These are phyloP conservation scores for Fusarium mexicanum DNA, from an alignment of 2,329 filamentous ascomycete genomes.

Conservation along the genomic window DNA sequence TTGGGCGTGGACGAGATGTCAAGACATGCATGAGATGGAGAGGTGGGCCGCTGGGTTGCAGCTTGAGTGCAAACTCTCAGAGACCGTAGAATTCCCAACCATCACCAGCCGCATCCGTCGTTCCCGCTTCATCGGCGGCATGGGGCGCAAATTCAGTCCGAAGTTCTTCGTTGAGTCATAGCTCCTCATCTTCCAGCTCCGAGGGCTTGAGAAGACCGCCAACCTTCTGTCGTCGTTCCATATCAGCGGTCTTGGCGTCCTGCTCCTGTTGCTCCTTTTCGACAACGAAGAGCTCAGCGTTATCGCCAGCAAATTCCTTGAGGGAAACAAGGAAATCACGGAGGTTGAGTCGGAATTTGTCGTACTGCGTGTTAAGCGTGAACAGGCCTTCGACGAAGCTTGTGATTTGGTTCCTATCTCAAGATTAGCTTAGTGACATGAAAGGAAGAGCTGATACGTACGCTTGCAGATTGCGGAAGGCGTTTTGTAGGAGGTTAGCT, in stretches of 20 bases:
- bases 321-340: constrained; percentile 97
- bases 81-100: constrained; percentile 75
- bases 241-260: constrained; percentile 86
- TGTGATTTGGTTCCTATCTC: constrained; percentile 79
- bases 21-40: background rate
- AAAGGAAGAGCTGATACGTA: constrained; percentile 58
- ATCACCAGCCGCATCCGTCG: constrained; percentile 53
- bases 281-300: constrained; percentile 90
- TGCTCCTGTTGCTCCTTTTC: constrained; percentile 93
- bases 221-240: constrained; percentile 92
- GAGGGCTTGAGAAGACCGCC: constrained; percentile 95
- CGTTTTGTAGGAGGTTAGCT: constrained; percentile 82
- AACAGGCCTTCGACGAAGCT: constrained; percentile 92
- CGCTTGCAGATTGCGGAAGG: constrained; percentile 93
- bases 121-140: constrained; percentile 41
- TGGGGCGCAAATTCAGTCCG: constrained; percentile 66
- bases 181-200: constrained; percentile 91
- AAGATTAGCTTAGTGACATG: constrained; percentile 47
- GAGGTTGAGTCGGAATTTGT: constrained; percentile 94
- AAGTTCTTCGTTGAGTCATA: constrained; percentile 82
- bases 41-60: background rate
- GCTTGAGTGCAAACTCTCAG: constrained; percentile 43
- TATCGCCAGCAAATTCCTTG: constrained; percentile 96
- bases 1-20: constrained; percentile 28
- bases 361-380: constrained; percentile 85